These are phyloP conservation scores for Ammopiptanthus mongolicus DNA, from an alignment of 306 rosid genomes.

Conservation along the genomic window DNA sequence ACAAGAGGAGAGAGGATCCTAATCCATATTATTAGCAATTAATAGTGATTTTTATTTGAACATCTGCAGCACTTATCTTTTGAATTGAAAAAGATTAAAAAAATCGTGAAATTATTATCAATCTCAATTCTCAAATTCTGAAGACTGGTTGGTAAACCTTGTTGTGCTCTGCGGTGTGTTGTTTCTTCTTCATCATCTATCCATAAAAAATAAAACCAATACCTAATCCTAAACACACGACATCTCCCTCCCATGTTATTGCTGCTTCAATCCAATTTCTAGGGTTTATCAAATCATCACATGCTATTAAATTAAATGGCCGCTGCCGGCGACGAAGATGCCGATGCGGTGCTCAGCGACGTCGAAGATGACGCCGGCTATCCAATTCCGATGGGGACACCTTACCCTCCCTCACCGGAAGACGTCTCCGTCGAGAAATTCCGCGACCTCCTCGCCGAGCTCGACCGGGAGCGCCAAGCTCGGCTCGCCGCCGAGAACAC, in stretches of 20 bases:
- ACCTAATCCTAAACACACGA: background rate
- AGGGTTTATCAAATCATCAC: slow-evolving; percentile 36
- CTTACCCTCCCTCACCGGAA: slow-evolving; percentile 33
- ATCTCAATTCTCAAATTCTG: background rate
- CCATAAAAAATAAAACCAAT: background rate
- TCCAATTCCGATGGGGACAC: slow-evolving; percentile 36
- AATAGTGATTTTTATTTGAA: too few relatives aligned
- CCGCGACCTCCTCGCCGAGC: slow-evolving; percentile 67
- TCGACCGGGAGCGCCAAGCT: slow-evolving; percentile 81
- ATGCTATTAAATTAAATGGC: slow-evolving; percentile 47
- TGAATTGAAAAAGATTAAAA: background rate
- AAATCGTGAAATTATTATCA: background rate
- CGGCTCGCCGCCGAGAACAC: slow-evolving; percentile 71
- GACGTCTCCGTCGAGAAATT: slow-evolving; percentile 59
- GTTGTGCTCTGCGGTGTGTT: background rate
- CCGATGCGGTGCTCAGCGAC: slow-evolving; percentile 88
- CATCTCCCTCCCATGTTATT: background rate
- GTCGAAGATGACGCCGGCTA: slow-evolving; percentile 80
- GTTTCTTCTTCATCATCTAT: slow-evolving; percentile 4
- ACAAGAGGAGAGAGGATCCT: too few relatives aligned
- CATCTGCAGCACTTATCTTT: background rate
- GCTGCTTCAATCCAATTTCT: slow-evolving; percentile 22
- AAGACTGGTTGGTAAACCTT: slow-evolving; percentile 15
- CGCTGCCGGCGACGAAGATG: slow-evolving; percentile 54
- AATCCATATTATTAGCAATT: too few relatives aligned